Evolutionary conservation across 176 grass and related monocot species (phyloP).

Genomic region (Ananas comosus): DNA sequence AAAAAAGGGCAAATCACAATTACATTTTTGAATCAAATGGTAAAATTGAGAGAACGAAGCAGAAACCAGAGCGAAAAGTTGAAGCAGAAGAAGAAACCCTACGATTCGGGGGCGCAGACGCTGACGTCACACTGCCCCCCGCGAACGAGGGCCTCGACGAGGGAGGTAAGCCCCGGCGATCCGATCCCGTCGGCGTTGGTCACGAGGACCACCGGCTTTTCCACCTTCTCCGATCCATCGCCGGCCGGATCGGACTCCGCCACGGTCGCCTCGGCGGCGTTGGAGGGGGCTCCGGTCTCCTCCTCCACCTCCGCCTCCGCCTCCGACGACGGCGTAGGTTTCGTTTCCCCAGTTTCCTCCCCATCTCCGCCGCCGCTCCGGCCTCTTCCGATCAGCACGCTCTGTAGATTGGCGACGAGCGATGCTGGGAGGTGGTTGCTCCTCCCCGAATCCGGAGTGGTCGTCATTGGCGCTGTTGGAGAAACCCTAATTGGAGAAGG

Average conservation of each 20-base stretch:
- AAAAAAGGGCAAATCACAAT: no score
- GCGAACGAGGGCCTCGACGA: conserved; percentile 53
- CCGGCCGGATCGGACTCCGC: neutral
- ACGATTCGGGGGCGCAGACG: conserved; percentile 71
- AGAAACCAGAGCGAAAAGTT: neutral
- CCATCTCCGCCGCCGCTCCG: neutral
- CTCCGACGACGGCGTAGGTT: conserved; percentile 2
- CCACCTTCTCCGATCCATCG: conserved; percentile 18
- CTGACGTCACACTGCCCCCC: conserved; percentile 49
- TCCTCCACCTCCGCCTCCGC: conserved; percentile 19
- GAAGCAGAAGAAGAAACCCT: neutral
- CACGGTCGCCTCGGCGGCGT: conserved; percentile 3
- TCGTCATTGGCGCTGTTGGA: conserved; percentile 18
- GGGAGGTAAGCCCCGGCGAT: conserved; percentile 40
- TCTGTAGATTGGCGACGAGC: conserved; percentile 40
- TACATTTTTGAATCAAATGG: no score
- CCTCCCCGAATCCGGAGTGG: conserved; percentile 4
- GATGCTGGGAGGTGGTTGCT: conserved; percentile 15
- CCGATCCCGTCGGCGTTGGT: conserved; percentile 54
- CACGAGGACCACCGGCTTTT: conserved; percentile 37
- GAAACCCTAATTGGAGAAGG: conserved; percentile 8
- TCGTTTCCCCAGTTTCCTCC: neutral
- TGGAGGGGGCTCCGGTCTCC: conserved; percentile 4
- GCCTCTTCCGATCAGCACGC: conserved; percentile 21
- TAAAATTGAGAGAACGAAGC: no score